These are phyloP conservation scores for Cyanodermella asteris DNA, from an alignment of 2,329 filamentous ascomycete genomes.

Conservation along the genomic window DNA sequence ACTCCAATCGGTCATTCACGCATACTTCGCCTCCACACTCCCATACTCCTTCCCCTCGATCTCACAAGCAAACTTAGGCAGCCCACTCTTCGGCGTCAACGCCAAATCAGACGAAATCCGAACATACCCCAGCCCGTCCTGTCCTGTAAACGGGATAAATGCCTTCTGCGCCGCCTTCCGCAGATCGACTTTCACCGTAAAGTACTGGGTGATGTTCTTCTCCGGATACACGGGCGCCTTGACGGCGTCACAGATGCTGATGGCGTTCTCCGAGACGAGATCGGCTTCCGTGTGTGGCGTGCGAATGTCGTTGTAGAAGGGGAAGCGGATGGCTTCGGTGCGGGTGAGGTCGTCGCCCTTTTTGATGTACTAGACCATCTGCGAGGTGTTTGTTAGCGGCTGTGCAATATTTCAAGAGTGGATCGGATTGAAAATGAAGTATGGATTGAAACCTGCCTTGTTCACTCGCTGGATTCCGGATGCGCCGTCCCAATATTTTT, in stretches of 20 bases:
- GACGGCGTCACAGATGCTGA: conserved; percentile 2
- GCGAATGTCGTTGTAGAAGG: conserved; percentile 6
- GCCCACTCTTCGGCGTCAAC: conserved; percentile 1
- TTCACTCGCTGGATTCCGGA: not conserved
- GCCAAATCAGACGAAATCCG: conserved; percentile 1
- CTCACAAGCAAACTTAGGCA: conserved; percentile 1
- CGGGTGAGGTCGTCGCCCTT: conserved; percentile 7
- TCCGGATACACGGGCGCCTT: conserved; percentile 1
- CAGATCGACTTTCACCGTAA: conserved; percentile 1
- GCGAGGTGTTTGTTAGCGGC: too few relatives aligned
- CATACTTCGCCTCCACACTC: conserved; percentile 2
- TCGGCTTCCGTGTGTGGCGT: not conserved
- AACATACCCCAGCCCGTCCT: not conserved
- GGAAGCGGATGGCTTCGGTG: conserved; percentile 5
- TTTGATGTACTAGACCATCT: conserved; percentile 11
- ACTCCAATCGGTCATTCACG: too few relatives aligned
- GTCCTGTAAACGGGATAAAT: not conserved
- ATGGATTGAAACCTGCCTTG: not conserved
- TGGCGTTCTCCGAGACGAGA: conserved; percentile 7
- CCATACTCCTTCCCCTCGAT: conserved; percentile 2
- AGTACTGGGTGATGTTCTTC: not conserved
- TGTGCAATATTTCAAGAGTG: not conserved
- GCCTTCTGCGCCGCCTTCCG: not conserved
- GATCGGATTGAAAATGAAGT: not conserved
- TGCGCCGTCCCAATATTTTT: too few relatives aligned